phyloP scores from a whole-genome alignment of 345 rosid species.

The Camelina neglecta region DNA sequence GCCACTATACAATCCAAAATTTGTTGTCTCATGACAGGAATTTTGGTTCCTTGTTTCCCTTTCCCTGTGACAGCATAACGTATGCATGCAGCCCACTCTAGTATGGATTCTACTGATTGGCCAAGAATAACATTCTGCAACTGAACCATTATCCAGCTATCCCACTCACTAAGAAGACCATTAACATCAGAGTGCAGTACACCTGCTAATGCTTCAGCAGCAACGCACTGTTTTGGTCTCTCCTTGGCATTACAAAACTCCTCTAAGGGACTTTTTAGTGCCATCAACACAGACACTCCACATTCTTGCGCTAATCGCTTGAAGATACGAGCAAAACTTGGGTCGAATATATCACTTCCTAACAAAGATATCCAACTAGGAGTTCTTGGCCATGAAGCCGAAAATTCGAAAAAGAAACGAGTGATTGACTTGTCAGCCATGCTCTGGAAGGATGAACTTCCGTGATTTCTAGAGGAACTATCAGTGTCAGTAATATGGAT shows the following conservation, averaged over 20 bases:
- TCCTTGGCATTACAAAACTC: slow-evolving; percentile 89
- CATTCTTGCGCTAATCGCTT: slow-evolving; percentile 96
- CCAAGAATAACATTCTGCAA: slow-evolving; percentile 82
- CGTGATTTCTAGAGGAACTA: slow-evolving; percentile 70
- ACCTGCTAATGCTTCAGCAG: slow-evolving; percentile 97
- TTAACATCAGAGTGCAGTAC: slow-evolving; percentile 85
- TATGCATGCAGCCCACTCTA: slow-evolving; percentile 98
- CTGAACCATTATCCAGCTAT: slow-evolving; percentile 87
- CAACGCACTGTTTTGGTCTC: slow-evolving; percentile 98
- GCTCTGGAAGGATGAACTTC: slow-evolving; percentile 86
- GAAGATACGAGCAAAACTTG: slow-evolving; percentile 92
- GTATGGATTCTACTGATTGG: slow-evolving; percentile 90
- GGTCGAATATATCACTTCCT: slow-evolving; percentile 89
- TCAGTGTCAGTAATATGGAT: slow-evolving; percentile 89
- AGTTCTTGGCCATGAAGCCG: slow-evolving; percentile 98
- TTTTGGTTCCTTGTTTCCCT: slow-evolving; percentile 83
- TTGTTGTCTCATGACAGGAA: slow-evolving; percentile 78
- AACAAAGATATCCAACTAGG: slow-evolving; percentile 96
- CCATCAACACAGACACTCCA: slow-evolving; percentile 77
- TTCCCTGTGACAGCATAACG: slow-evolving; percentile 99
- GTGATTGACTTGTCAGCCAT: slow-evolving; percentile 93
- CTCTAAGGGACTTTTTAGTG: slow-evolving; percentile 73
- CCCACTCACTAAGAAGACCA: slow-evolving; percentile 85
- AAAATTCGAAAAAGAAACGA: slow-evolving; percentile 92
- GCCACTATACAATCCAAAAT: slow-evolving; percentile 80